Conservation (phyloP, 345 rosid genomes). For the Syzygium grande region DNA sequence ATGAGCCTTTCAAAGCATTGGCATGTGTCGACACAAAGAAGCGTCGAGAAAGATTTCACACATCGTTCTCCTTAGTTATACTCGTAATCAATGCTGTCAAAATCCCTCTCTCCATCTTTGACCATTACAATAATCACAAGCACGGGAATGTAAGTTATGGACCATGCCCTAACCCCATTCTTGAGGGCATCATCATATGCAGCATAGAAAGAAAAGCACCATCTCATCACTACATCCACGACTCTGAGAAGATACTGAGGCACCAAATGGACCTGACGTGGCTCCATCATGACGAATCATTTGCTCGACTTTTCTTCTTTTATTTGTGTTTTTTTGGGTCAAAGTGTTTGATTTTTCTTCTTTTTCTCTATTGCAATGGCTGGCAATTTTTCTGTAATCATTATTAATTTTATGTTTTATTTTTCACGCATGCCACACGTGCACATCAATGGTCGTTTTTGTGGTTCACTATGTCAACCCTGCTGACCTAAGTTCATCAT, state of each 20-base stretch:
- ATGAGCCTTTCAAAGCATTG: neutral
- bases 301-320: neutral
- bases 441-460: slow-evolving; percentile 22
- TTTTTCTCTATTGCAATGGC: neutral
- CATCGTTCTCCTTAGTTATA: neutral
- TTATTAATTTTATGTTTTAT: neutral
- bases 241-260: neutral
- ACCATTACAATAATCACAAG: neutral
- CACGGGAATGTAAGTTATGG: neutral
- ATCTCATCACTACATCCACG: neutral
- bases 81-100: neutral
- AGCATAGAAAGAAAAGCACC: neutral
- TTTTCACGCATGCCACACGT: neutral
- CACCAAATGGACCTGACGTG: neutral
- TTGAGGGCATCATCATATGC: neutral
- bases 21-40: neutral
- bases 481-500: slow-evolving; percentile 17
- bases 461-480: slow-evolving; percentile 9
- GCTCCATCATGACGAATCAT: neutral
- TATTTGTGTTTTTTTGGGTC: neutral
- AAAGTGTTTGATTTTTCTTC: too few species aligned
- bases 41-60: neutral
- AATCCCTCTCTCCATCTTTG: neutral
- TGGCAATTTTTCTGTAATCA: neutral
- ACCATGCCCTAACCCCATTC: slow-evolving; percentile 2